Conservation (phyloP, 1,284 basidiomycete species). For the Abortiporus biennis region DNA sequence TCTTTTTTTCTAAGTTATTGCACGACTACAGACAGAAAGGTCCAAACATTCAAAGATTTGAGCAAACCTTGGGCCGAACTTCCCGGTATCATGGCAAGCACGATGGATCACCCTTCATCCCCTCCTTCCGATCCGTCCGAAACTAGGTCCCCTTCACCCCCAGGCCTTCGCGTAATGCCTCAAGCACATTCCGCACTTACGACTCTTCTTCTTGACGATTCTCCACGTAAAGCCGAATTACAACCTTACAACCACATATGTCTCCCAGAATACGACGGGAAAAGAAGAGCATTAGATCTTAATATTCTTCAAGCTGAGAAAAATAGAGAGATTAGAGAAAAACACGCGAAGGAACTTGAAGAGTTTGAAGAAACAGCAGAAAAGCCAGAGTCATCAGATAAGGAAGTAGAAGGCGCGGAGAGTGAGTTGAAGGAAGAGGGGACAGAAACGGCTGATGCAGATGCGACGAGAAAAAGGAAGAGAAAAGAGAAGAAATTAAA, state of each 20-base stretch:
- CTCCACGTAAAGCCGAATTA: constrained; percentile 65
- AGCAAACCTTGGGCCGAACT: constrained; percentile 65
- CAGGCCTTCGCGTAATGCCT: constrained; percentile 3
- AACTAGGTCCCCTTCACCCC: constrained; percentile 6
- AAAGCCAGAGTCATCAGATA: not conserved
- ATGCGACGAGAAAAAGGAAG: constrained; percentile 16
- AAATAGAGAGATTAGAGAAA: not conserved
- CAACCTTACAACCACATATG: constrained; percentile 82
- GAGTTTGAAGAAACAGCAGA: constrained; percentile 3
- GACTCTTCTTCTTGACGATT: constrained; percentile 81
- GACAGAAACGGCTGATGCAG: not conserved
- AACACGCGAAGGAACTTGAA: constrained; percentile 4
- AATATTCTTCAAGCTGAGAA: constrained; percentile 18
- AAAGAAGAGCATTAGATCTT: constrained; percentile 41
- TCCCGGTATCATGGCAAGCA: constrained; percentile 1
- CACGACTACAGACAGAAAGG: constrained; percentile 45
- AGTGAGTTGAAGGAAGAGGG: not conserved
- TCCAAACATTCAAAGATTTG: constrained; percentile 73
- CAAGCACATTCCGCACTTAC: constrained; percentile 52
- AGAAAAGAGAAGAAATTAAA: constrained; percentile 17
- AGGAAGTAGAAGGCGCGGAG: constrained; percentile 3
- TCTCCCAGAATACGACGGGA: constrained; percentile 58
- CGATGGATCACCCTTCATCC: constrained; percentile 2
- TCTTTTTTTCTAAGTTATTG: too few relatives aligned
- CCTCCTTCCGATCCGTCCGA: constrained; percentile 11